Evolutionary conservation across 441 rosid genomes (phyloP).

Genomic region (Gossypium gossypioides): DNA sequence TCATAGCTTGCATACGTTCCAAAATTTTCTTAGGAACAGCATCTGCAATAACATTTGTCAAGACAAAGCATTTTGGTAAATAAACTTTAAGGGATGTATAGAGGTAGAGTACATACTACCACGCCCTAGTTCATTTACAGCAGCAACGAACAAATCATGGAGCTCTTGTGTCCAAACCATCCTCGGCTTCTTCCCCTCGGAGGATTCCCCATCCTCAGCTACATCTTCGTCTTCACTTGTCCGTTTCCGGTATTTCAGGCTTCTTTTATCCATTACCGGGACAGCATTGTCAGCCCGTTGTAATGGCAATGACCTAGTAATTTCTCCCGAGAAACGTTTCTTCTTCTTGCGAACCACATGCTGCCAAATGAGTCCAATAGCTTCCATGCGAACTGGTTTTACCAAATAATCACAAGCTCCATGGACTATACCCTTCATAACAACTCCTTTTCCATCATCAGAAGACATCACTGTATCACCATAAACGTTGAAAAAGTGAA

Average conservation of each 20-base stretch:
- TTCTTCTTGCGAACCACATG: slow-evolving; percentile 28
- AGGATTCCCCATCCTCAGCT: background rate
- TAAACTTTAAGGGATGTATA: background rate
- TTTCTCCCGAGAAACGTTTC: background rate
- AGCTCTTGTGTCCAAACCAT: slow-evolving; percentile 30
- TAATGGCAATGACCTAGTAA: background rate
- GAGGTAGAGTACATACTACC: slow-evolving; percentile 19
- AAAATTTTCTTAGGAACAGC: slow-evolving; percentile 34
- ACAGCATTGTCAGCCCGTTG: background rate
- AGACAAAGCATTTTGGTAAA: background rate
- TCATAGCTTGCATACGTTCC: slow-evolving; percentile 28
- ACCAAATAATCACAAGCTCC: slow-evolving; percentile 31
- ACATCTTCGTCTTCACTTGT: slow-evolving; percentile 3
- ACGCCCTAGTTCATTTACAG: slow-evolving; percentile 17
- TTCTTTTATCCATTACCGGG: background rate
- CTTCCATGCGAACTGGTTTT: slow-evolving; percentile 23
- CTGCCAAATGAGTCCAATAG: slow-evolving; percentile 27
- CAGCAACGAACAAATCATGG: slow-evolving; percentile 22
- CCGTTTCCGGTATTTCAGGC: background rate
- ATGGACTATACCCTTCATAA: slow-evolving; percentile 15
- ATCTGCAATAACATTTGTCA: slow-evolving; percentile 11
- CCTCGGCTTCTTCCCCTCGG: slow-evolving; percentile 18
- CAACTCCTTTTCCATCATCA: slow-evolving; percentile 16
- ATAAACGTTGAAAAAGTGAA: background rate
- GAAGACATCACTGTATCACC: slow-evolving; percentile 21